Evolutionary conservation across 805 yeast genomes (phyloP), one percentile per base, ranked within the genome.

Genomic region (Danielia reshetovae): DNA sequence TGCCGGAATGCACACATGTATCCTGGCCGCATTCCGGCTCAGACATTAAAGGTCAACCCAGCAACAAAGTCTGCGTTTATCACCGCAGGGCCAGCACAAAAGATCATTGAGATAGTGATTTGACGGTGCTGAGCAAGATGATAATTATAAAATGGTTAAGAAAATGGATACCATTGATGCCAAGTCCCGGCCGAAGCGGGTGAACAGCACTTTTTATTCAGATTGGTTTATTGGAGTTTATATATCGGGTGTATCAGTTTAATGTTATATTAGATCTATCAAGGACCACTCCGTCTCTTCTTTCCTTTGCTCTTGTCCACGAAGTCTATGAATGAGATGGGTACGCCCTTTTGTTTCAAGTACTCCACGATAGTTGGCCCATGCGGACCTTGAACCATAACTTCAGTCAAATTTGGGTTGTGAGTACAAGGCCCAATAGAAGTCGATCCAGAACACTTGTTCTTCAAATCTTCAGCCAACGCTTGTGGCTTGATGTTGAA

Each of bases 331-430:
- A 82, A 84, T 12, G 70, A 56, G 4, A 71, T 55, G 16, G 82
- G 80, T 17, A 90, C 60, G 0, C 95, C 95, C 38, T 77, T 65
- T 4, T 62, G 63, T 28, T 62, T 70, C 38, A 89, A 60, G 29
- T 81, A 55, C 2, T 79, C 81, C n/a, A 70, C 62, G 8, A 83
- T 75, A 0, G 71, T 55, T 30, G 75, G 72, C 16, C 79, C 78
- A 54, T 90, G 97, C 2, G 90, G 84, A 0, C 98, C 98, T 62
- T 93, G 97, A 2, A 93, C 95, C 30, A 79, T 72, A 4, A 93
- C 87, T 49, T 85, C 94, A 26, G 68, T 57, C 0, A 72, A 50
- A 24, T 70, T 72, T 4, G 81, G 80, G 33, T 75, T 72, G 25
- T 73, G 74, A 11, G 66, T 64, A 27, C 77, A 74, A 18, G 75